Evolutionary conservation across 352 stramenopile genomes (phyloP).

Genomic region (Globisporangium paroecandrum): DNA sequence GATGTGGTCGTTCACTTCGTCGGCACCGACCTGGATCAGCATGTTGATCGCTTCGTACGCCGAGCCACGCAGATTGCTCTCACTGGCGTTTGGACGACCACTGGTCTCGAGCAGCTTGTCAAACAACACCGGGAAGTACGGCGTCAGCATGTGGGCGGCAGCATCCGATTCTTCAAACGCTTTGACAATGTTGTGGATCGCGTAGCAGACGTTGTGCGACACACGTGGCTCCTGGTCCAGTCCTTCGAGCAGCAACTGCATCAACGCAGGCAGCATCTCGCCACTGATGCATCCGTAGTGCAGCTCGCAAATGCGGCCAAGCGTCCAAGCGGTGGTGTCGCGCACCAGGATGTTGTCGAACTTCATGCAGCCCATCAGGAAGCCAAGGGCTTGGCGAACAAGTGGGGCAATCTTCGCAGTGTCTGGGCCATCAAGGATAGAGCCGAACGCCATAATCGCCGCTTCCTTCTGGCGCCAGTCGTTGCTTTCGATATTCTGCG

Average conservation of each 20-base stretch:
- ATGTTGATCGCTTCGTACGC: slow-evolving; percentile 94
- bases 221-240: slow-evolving; percentile 88
- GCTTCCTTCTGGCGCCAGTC: slow-evolving; percentile 96
- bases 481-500: slow-evolving; percentile 90
- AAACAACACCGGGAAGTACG: slow-evolving; percentile 90
- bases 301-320: slow-evolving; percentile 94
- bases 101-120: slow-evolving; percentile 91
- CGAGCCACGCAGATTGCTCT: slow-evolving; percentile 89
- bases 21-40: slow-evolving; percentile 86
- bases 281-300: slow-evolving; percentile 89
- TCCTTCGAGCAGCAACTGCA: slow-evolving; percentile 85
- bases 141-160: slow-evolving; percentile 84
- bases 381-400: slow-evolving; percentile 91
- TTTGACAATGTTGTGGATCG: slow-evolving; percentile 96
- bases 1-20: slow-evolving; percentile 76
- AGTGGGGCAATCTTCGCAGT: slow-evolving; percentile 89
- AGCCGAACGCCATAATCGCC: slow-evolving; percentile 96
- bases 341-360: slow-evolving; percentile 91
- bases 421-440: slow-evolving; percentile 92
- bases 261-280: slow-evolving; percentile 87
- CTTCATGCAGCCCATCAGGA: slow-evolving; percentile 92
- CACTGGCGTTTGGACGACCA: slow-evolving; percentile 82
- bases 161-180: slow-evolving; percentile 84
- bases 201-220: slow-evolving; percentile 94
- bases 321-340: slow-evolving; percentile 96